Evolutionary conservation across 495 filamentous ascomycete genomes (phyloP).

Genomic region (Hypoxylon rickii): DNA sequence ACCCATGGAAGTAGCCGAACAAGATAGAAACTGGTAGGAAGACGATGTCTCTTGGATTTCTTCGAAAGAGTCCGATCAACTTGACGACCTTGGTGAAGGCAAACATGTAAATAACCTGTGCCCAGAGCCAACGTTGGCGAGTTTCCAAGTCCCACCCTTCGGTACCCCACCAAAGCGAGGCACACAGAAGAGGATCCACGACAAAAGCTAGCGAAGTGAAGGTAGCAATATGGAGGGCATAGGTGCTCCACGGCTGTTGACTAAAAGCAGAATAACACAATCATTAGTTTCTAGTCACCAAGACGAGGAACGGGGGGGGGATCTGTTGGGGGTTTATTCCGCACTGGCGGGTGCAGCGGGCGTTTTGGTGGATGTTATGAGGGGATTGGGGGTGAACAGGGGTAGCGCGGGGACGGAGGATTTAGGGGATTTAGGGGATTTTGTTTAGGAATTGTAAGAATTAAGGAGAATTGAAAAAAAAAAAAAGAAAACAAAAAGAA

Average conservation of each 20-base stretch:
- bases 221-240: conserved; percentile 63
- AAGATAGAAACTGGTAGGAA: conserved; percentile 59
- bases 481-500: neutral
- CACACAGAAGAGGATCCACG: conserved; percentile 54
- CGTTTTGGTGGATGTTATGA: conserved; percentile 16
- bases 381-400: conserved; percentile 4
- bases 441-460: neutral
- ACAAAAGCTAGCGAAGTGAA: conserved; percentile 63
- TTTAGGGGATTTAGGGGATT: too few relatives aligned
- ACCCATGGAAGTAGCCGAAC: conserved; percentile 65
- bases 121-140: conserved; percentile 50
- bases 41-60: conserved; percentile 59
- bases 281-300: conserved; percentile 1
- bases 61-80: conserved; percentile 60
- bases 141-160: conserved; percentile 48
- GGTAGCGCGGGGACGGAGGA: conserved; percentile 1
- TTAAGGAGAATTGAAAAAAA: conserved; percentile 8
- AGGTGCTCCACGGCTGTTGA: conserved; percentile 64
- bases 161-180: conserved; percentile 53
- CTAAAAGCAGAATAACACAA: conserved; percentile 35
- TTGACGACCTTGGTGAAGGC: conserved; percentile 64
- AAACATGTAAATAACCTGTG: conserved; percentile 53
- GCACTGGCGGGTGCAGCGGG: neutral
- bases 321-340: neutral
- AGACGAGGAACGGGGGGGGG: neutral